Evolutionary conservation across 2,329 filamentous ascomycete genomes (phyloP), one percentile per base, ranked within the genome.

Genomic region (Trichoderma polysporum): DNA sequence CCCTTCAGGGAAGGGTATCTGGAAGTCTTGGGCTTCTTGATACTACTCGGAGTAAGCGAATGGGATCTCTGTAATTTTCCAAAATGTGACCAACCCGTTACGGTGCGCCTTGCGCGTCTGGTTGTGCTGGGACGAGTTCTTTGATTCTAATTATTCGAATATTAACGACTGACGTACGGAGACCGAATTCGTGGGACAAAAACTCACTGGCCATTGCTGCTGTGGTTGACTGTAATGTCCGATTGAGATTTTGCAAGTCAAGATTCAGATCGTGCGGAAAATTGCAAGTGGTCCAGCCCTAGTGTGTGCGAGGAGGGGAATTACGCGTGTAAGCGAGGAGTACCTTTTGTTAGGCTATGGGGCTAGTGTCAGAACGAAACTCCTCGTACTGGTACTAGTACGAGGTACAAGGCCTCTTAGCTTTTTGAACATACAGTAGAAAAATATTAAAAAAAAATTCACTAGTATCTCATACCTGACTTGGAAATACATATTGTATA

Each of bases 41-140:
- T 99, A 86, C 94, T 97, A 81, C 50, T 31, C 56, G 35, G 39
- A 29, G 72, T 77, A 49, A 75, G 69, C 53, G 22, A 50, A 67
- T 33, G 19, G 45, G 50, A 31, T n/a, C 25, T 22, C 22, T 45
- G 60, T 7, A 61, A 50, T 33, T n/a, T 22, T 25, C 33, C 45
- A 47, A 9, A 47, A 57, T 59, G 56, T 54, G 71, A 86, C 90
- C 78, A 91, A 97, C 94, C 95, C 95, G 88, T 99, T 99, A 82
- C 91, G 90, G 91, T 99, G 95, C 86, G 93, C 94, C 92, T 99
- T 99, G 88, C 91, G 91, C 83, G 88, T 89, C 90, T 95, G 91
- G 86, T 97, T 97, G 87, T 97, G 93, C 89, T 98, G 94, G 79
- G 94, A 97, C 86, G 93, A 96, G 91, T 98, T 98, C 93, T 98